phyloP scores from a whole-genome alignment of 2,329 filamentous ascomycete species.

The Colletotrichum viniferum region DNA sequence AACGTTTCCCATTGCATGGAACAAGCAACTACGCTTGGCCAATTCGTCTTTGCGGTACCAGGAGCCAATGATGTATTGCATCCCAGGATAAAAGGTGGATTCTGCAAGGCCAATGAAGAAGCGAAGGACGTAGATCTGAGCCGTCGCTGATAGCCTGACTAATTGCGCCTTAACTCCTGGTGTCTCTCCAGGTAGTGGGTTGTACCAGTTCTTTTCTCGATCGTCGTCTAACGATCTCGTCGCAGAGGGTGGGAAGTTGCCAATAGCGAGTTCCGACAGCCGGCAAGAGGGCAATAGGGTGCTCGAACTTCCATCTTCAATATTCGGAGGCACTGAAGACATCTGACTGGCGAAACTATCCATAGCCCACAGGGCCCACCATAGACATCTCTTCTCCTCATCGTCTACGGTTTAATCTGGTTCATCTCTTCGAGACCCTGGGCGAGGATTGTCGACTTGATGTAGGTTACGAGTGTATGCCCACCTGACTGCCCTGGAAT shows the following conservation, averaged over 20 bases:
- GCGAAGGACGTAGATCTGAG: slow-evolving; percentile 44
- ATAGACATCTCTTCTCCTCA: not conserved
- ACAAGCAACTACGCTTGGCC: slow-evolving; percentile 55
- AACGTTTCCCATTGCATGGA: slow-evolving; percentile 53
- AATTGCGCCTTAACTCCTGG: not conserved
- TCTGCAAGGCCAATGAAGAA: slow-evolving; percentile 49
- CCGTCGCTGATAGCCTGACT: not conserved
- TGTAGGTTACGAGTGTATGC: not conserved
- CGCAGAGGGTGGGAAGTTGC: not conserved
- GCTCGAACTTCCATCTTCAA: not conserved
- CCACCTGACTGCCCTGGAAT: not conserved
- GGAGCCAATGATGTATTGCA: slow-evolving; percentile 47
- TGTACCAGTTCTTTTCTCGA: not conserved
- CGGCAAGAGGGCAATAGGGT: not conserved
- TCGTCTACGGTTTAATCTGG: not conserved
- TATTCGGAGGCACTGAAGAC: not conserved
- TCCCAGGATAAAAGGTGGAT: slow-evolving; percentile 42
- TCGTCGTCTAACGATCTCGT: not conserved
- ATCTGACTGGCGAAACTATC: not conserved
- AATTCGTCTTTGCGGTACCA: slow-evolving; percentile 49
- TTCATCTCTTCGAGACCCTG: rapidly evolving
- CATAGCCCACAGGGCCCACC: not conserved
- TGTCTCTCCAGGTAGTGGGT: not conserved
- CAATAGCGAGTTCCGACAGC: not conserved
- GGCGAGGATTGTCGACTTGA: not conserved